Percentiles rank a stretch among this genome's conserved stretches.
Evolutionary conservation across 257 asterid genomes (phyloP).

Genomic region (Cordia subcordata): DNA sequence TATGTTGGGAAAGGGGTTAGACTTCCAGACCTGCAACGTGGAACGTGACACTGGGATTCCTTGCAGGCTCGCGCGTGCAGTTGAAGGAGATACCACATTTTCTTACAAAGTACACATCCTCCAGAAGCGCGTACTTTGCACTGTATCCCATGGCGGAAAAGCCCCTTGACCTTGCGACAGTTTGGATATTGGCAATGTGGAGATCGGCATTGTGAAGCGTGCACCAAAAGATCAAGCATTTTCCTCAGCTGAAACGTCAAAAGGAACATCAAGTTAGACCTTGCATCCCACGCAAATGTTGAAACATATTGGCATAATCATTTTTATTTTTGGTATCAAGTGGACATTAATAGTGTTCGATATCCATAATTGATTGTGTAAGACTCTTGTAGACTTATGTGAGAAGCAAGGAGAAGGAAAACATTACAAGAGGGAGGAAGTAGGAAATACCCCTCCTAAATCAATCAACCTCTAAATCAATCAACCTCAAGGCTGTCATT

Average conservation of each 20-base stretch:
- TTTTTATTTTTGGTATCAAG: too few species aligned
- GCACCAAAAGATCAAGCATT: conserved; percentile 97
- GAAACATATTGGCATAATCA: too few species aligned
- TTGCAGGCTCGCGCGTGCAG: conserved; percentile 98
- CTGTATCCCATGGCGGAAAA: conserved; percentile 84
- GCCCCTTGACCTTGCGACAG: conserved; percentile 96
- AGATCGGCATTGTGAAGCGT: conserved; percentile 91
- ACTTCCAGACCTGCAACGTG: conserved; percentile 91
- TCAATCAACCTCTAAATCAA: too few species aligned
- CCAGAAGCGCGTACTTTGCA: conserved; percentile 90
- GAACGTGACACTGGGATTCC: conserved; percentile 82
- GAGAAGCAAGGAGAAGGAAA: too few species aligned
- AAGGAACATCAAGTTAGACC: conserved; percentile 20
- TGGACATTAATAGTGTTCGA: too few species aligned
- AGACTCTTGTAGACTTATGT: too few species aligned
- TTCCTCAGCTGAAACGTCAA: conserved; percentile 65
- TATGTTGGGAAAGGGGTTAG: not conserved
- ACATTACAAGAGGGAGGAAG: too few species aligned
- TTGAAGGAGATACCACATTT: conserved; percentile 98
- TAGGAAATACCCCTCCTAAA: too few species aligned
- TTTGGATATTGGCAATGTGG: conserved; percentile 70
- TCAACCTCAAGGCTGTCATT: too few species aligned
- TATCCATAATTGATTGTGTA: too few species aligned
- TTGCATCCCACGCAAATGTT: not conserved
- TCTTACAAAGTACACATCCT: conserved; percentile 85